These are phyloP conservation scores for Zasmidium citrigriseum DNA, from an alignment of 2,329 filamentous ascomycete species.

Conservation along the genomic window DNA sequence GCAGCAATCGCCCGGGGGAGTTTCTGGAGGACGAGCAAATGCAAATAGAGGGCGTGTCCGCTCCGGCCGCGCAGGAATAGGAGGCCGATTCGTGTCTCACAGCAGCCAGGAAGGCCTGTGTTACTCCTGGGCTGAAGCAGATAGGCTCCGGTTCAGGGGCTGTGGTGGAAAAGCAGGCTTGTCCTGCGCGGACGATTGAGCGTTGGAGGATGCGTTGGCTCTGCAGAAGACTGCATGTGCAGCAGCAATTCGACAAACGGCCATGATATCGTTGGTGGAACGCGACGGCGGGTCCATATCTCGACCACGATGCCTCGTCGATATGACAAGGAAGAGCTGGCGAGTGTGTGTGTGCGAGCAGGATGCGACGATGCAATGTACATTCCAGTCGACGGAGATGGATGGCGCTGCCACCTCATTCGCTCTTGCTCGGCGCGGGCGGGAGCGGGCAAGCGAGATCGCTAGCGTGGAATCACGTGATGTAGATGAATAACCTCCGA, in stretches of 20 bases:
- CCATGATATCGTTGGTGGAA: background rate
- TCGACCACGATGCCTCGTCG: background rate
- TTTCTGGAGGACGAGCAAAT: slow-evolving; percentile 12
- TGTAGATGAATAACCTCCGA: background rate
- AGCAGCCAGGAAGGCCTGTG: slow-evolving; percentile 24
- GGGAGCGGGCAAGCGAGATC: no score
- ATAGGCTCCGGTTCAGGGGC: slow-evolving; percentile 28
- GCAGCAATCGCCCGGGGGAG: slow-evolving; percentile 21
- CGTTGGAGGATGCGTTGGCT: slow-evolving; percentile 3
- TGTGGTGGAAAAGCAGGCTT: slow-evolving; percentile 12
- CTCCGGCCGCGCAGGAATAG: slow-evolving; percentile 12
- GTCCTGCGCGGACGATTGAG: slow-evolving; percentile 4
- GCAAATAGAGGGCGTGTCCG: slow-evolving; percentile 9
- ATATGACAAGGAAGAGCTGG: background rate
- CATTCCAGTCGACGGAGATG: slow-evolving; percentile 6
- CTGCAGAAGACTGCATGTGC: background rate
- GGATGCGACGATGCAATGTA: background rate
- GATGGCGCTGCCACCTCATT: background rate
- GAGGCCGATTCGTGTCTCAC: slow-evolving; percentile 22
- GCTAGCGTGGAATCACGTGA: background rate
- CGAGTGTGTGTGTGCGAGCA: background rate
- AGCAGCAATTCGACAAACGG: background rate
- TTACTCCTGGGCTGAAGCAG: slow-evolving; percentile 21
- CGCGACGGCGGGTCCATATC: no score
- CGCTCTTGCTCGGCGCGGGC: no score